These are phyloP conservation scores for Drechslerella stenobrocha DNA, from an alignment of 2,329 filamentous ascomycete species.

Conservation along the genomic window DNA sequence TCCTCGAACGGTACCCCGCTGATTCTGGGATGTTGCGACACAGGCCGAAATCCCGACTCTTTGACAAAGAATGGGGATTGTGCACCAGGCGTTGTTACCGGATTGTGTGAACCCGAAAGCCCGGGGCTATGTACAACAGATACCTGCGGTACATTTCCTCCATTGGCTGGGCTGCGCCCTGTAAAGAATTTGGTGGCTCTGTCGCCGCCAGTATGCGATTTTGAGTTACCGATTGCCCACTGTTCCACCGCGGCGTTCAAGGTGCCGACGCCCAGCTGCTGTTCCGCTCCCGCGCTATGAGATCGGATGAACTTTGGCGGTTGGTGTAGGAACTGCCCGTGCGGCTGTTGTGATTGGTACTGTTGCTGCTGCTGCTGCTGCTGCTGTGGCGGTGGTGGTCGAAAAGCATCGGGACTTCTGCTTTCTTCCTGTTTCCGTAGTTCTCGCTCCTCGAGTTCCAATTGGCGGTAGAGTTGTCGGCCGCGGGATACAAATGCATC, in stretches of 20 bases:
- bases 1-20: constrained; percentile 62
- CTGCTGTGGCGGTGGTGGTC: constrained; percentile 4
- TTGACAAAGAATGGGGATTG: constrained; percentile 55
- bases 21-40: constrained; percentile 75
- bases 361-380: background rate
- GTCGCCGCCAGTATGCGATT: constrained; percentile 33
- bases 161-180: constrained; percentile 22
- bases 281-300: constrained; percentile 44
- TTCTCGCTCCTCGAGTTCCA: constrained; percentile 61
- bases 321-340: constrained; percentile 38
- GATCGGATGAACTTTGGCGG: constrained; percentile 44
- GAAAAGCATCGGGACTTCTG: constrained; percentile 36
- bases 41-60: constrained; percentile 63
- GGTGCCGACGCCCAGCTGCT: constrained; percentile 35
- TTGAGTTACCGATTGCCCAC: constrained; percentile 45
- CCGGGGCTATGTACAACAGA: constrained; percentile 14
- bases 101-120: constrained; percentile 10
- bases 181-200: constrained; percentile 38
- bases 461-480: constrained; percentile 79
- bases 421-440: constrained; percentile 19
- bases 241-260: constrained; percentile 43
- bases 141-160: constrained; percentile 31
- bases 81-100: constrained; percentile 49
- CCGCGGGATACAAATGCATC: constrained; percentile 95
- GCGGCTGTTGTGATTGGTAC: constrained; percentile 1